Conservation (phyloP, 495 filamentous ascomycete species). For the Penicillium turbatum region DNA sequence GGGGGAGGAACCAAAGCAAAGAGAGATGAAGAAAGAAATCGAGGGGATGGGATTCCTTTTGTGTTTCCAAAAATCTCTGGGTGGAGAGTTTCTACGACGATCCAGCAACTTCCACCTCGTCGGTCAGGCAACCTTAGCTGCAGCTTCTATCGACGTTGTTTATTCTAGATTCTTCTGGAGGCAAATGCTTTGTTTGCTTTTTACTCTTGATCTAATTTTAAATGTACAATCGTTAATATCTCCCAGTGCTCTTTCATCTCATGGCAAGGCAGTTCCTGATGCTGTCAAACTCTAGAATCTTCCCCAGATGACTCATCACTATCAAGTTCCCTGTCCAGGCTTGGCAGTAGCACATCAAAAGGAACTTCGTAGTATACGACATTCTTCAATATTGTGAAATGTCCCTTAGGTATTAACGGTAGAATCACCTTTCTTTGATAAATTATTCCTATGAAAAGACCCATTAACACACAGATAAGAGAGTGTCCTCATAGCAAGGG, state of each 20-base stretch:
- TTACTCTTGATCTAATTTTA: too few relatives aligned
- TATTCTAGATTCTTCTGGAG: conserved; percentile 29
- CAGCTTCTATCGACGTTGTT: neutral
- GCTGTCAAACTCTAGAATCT: conserved; percentile 5
- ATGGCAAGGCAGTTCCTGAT: neutral
- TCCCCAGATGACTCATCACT: neutral
- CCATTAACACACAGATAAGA: conserved; percentile 1
- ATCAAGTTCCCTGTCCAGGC: neutral
- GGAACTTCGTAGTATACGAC: neutral
- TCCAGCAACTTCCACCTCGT: conserved; percentile 46
- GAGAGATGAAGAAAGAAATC: conserved; percentile 16
- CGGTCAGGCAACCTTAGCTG: conserved; percentile 21
- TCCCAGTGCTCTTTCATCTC: too few relatives aligned
- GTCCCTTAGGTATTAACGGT: too few relatives aligned
- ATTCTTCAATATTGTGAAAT: too few relatives aligned
- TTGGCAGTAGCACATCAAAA: neutral
- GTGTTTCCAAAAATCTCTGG: conserved; percentile 34
- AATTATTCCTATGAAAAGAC: neutral
- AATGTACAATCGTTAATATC: too few relatives aligned
- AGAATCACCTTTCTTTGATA: too few relatives aligned
- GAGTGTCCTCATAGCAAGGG: neutral
- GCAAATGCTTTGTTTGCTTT: too few relatives aligned
- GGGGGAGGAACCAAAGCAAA: conserved; percentile 22
- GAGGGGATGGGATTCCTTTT: conserved; percentile 26
- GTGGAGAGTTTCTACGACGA: conserved; percentile 41